phyloP scores from a whole-genome alignment of 176 grass and related monocot genomes.

The Rhynchospora pubera region DNA sequence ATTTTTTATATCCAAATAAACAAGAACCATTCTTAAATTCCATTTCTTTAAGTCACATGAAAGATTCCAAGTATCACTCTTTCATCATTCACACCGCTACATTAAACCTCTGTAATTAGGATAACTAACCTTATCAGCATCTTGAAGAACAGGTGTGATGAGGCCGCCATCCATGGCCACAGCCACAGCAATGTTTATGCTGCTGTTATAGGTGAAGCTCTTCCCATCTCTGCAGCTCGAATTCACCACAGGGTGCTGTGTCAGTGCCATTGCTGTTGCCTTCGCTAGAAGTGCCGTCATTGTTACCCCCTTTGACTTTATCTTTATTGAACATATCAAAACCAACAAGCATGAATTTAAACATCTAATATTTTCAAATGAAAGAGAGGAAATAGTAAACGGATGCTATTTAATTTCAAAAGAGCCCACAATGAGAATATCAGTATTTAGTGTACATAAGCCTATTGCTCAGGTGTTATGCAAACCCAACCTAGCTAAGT shows the following conservation, averaged over 20 bases:
- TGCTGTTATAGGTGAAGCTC: constrained; percentile 88
- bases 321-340: constrained; percentile 32
- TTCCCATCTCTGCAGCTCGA: constrained; percentile 90
- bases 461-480: not conserved
- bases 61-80: too few relatives aligned
- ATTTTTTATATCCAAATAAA: not conserved
- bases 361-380: not conserved
- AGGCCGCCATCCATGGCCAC: constrained; percentile 88
- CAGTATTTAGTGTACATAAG: not conserved
- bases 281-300: constrained; percentile 80
- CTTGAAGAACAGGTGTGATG: constrained; percentile 92
- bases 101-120: too few relatives aligned
- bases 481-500: not conserved
- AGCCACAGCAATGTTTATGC: constrained; percentile 93
- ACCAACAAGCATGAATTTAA: not conserved
- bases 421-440: not conserved
- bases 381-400: not conserved
- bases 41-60: too few relatives aligned
- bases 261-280: constrained; percentile 69
- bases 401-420: not conserved
- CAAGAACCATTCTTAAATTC: not conserved
- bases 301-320: constrained; percentile 90
- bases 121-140: constrained; percentile 82
- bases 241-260: constrained; percentile 77
- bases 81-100: too few relatives aligned